Evolutionary conservation across 768 basidiomycete species (phyloP).

Genomic region (Mycena vulgaris): DNA sequence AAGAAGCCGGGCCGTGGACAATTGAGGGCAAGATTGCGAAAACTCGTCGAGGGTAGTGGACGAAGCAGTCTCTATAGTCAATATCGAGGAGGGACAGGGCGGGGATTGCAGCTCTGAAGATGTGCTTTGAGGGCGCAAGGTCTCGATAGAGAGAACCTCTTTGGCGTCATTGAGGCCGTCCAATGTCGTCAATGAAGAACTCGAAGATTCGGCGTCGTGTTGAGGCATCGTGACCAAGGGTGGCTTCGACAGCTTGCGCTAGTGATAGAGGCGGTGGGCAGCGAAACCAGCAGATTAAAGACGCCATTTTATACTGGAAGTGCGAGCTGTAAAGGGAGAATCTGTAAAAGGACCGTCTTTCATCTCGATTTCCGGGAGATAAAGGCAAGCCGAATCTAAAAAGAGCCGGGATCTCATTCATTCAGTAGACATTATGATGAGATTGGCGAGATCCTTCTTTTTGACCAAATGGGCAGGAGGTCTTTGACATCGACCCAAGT

Average conservation of each 20-base stretch:
- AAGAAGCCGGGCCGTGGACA: constrained; percentile 73
- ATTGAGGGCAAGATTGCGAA: constrained; percentile 41
- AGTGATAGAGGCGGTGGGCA: background rate
- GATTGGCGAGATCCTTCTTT: constrained; percentile 54
- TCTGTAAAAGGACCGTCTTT: constrained; percentile 23
- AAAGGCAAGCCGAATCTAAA: constrained; percentile 26
- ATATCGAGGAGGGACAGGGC: constrained; percentile 43
- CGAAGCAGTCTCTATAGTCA: constrained; percentile 49
- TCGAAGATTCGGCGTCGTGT: constrained; percentile 21
- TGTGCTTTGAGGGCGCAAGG: constrained; percentile 12
- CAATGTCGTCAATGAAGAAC: constrained; percentile 25
- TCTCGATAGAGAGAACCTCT: constrained; percentile 6
- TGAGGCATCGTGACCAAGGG: background rate
- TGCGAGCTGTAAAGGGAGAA: too few species aligned
- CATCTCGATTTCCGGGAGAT: constrained; percentile 33
- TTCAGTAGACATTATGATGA: constrained; percentile 45
- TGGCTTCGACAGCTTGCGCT: background rate
- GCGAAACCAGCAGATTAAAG: constrained; percentile 15
- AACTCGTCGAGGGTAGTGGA: constrained; percentile 48
- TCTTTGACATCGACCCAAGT: constrained; percentile 19
- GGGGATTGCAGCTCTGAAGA: constrained; percentile 19
- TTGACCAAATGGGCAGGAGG: constrained; percentile 32
- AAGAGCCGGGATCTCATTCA: constrained; percentile 25
- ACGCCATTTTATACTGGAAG: constrained; percentile 36
- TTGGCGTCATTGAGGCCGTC: constrained; percentile 11